Conservation (phyloP, 2,329 filamentous ascomycete species). For the Phoma sp. region DNA sequence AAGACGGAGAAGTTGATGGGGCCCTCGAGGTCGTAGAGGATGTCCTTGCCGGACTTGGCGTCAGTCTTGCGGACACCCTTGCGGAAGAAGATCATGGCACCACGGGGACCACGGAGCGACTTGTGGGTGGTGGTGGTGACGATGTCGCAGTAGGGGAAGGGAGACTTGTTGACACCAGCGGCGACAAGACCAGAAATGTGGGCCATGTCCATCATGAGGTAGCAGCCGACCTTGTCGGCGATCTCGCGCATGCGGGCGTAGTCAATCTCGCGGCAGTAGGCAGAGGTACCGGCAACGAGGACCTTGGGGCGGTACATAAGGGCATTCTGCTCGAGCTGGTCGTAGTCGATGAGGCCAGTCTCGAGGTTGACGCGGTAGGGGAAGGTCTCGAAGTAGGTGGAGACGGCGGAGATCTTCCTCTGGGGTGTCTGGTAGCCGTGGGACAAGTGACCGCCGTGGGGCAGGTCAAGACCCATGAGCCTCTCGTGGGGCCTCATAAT, state of each 20-base stretch:
- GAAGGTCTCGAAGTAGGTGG: constrained; percentile 98
- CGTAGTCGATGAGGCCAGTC: constrained; percentile 95
- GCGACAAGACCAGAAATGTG: constrained; percentile 95
- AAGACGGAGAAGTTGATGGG: constrained; percentile 98
- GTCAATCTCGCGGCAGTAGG: constrained; percentile 95
- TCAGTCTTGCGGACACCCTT: constrained; percentile 86
- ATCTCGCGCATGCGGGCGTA: constrained; percentile 92
- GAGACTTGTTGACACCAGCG: constrained; percentile 86
- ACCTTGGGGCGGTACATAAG: constrained; percentile 92
- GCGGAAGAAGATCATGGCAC: constrained; percentile 98
- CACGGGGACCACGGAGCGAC: constrained; percentile 90
- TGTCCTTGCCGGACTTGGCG: constrained; percentile 83
- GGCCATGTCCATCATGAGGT: constrained; percentile 94
- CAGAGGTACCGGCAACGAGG: constrained; percentile 91
- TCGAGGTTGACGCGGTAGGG: constrained; percentile 90
- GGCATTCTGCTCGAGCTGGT: constrained; percentile 85
- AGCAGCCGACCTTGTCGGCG: constrained; percentile 88
- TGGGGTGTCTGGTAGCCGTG: constrained; percentile 97
- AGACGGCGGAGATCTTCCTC: constrained; percentile 98
- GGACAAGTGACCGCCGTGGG: constrained; percentile 91
- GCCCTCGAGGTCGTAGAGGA: constrained; percentile 86
- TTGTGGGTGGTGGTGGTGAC: constrained; percentile 99
- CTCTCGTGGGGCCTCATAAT: constrained; percentile 95
- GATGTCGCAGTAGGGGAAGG: constrained; percentile 88
- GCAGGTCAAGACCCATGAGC: constrained; percentile 94